These are phyloP conservation scores for Hypholoma sublateritium DNA, from an alignment of 768 basidiomycete species.

Conservation along the genomic window DNA sequence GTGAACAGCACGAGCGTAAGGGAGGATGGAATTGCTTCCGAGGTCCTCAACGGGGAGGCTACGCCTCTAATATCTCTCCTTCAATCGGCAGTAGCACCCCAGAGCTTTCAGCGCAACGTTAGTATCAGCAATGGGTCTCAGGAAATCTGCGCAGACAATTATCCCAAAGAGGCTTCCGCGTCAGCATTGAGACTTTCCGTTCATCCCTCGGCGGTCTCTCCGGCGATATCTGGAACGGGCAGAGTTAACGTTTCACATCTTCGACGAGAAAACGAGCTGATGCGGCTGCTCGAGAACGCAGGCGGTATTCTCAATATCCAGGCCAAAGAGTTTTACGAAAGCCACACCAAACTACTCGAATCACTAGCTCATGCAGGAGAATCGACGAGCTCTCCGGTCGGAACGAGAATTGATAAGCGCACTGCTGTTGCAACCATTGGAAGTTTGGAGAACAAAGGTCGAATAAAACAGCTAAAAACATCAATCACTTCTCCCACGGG, in stretches of 20 bases:
- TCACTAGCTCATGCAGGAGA: constrained; percentile 58
- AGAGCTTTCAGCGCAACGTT: too few species aligned
- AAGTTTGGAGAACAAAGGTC: constrained; percentile 61
- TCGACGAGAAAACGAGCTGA: constrained; percentile 78
- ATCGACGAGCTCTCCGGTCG: constrained; percentile 66
- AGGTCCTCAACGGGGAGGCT: too few species aligned
- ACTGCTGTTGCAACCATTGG: constrained; percentile 63
- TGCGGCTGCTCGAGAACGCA: constrained; percentile 60
- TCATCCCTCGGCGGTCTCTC: not conserved
- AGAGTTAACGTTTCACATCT: constrained; percentile 73
- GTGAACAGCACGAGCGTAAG: too few species aligned
- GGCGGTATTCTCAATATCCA: constrained; percentile 70
- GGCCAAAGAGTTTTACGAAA: constrained; percentile 68
- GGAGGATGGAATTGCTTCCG: too few species aligned
- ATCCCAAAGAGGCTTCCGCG: too few species aligned
- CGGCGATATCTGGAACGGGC: not conserved
- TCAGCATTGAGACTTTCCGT: too few species aligned
- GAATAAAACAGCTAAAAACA: constrained; percentile 71
- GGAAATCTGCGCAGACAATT: too few species aligned
- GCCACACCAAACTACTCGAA: constrained; percentile 63
- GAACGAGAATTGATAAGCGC: constrained; percentile 71
- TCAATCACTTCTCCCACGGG: constrained; percentile 60
- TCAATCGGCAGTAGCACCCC: too few species aligned
- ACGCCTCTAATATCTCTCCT: too few species aligned
- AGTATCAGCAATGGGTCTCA: too few species aligned